Conservation (phyloP, 2,329 filamentous ascomycete genomes). For the Colletotrichum destructivum region DNA sequence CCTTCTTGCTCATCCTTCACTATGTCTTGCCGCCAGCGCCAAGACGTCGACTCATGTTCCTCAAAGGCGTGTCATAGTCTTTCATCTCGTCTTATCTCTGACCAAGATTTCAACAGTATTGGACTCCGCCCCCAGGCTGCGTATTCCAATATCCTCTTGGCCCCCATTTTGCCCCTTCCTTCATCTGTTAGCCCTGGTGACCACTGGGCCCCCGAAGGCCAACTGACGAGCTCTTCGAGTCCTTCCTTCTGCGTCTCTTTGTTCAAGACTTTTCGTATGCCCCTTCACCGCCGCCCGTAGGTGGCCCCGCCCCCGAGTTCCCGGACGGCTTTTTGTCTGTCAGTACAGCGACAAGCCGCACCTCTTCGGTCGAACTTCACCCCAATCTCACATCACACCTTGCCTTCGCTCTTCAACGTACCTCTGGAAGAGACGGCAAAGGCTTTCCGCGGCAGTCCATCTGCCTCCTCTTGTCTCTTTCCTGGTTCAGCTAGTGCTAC, state of each 20-base stretch:
- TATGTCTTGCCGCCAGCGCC: constrained; percentile 22
- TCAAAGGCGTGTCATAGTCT: constrained; percentile 2
- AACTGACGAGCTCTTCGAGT: constrained; percentile 28
- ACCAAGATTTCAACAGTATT: background rate
- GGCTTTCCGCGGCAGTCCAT: constrained; percentile 9
- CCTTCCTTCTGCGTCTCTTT: constrained; percentile 4
- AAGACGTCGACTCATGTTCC: constrained; percentile 20
- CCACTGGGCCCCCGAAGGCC: constrained; percentile 12
- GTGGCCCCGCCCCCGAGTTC: constrained; percentile 30
- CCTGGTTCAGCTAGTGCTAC: background rate
- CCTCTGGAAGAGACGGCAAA: constrained; percentile 10
- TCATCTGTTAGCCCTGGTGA: constrained; percentile 27
- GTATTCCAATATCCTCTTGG: constrained; percentile 27
- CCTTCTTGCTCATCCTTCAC: background rate
- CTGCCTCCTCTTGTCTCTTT: constrained; percentile 1
- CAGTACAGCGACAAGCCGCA: constrained; percentile 21
- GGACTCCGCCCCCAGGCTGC: constrained; percentile 19
- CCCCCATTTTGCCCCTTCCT: constrained; percentile 30
- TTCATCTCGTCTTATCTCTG: background rate
- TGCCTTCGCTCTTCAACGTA: background rate
- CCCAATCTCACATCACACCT: background rate
- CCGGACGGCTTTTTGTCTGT: constrained; percentile 10
- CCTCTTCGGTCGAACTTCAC: background rate
- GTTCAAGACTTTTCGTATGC: background rate
- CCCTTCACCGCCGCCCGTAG: constrained; percentile 15